A percentile compares a stretch with the other conserved stretches of the same genome.
These are phyloP conservation scores for Chlorella vulgaris DNA, from an alignment of 139 green algal species.

Conservation along the genomic window DNA sequence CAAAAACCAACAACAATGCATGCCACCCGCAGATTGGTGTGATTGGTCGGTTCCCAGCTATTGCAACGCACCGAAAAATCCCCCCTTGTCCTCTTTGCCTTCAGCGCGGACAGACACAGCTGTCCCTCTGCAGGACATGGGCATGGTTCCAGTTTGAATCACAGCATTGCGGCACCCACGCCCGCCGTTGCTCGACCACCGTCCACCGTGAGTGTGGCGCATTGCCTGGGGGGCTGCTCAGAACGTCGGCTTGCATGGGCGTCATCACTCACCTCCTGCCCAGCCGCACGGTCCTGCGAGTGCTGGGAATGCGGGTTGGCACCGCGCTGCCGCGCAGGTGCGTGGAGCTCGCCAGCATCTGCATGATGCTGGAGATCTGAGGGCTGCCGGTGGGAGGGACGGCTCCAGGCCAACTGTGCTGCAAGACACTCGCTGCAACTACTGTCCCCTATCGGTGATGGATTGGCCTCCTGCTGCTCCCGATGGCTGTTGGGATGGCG, in stretches of 20 bases:
- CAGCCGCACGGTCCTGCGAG: neutral
- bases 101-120: neutral
- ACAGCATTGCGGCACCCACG: neutral
- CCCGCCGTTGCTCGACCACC: no score
- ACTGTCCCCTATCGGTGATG: no score
- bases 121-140: neutral
- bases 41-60: neutral
- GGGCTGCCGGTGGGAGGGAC: neutral
- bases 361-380: slow-evolving; percentile 2
- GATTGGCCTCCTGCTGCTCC: no score
- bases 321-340: slow-evolving; percentile 18
- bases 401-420: no score
- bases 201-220: neutral
- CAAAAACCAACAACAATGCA: no score
- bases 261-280: neutral
- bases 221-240: neutral
- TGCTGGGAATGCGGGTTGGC: neutral
- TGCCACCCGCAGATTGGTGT: no score
- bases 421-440: no score
- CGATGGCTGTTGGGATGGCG: no score
- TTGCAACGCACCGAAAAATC: neutral
- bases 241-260: no score
- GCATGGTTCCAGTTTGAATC: neutral
- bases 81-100: neutral
- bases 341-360: slow-evolving; percentile 21